Percentiles rank a stretch among this genome's conserved stretches.
Evolutionary conservation across 176 grass and related monocot species (phyloP).

Genomic region (Musa acuminata): DNA sequence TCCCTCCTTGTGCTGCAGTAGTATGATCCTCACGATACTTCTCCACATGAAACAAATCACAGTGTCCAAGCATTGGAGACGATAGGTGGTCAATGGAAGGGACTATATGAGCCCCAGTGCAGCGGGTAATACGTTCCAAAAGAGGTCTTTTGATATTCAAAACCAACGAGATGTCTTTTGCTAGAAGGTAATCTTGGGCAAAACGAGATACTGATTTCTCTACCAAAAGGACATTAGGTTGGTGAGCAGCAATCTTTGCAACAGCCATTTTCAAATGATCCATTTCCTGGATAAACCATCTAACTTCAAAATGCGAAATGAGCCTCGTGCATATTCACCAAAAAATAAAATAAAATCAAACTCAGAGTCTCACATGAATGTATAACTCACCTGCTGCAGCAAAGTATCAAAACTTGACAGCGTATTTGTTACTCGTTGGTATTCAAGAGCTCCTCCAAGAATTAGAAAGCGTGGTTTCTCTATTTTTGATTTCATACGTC

Average conservation of each 20-base stretch:
- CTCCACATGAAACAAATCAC: constrained; percentile 86
- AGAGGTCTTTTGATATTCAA: constrained; percentile 89
- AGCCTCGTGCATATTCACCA: constrained; percentile 3
- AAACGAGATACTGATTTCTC: constrained; percentile 86
- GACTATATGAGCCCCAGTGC: constrained; percentile 83
- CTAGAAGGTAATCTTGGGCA: constrained; percentile 80
- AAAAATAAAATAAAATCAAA: constrained; percentile 28
- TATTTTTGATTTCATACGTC: constrained; percentile 77
- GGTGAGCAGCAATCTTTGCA: constrained; percentile 84
- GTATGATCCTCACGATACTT: constrained; percentile 65
- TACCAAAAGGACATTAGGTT: constrained; percentile 79
- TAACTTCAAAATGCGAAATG: constrained; percentile 18
- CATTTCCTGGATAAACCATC: constrained; percentile 54
- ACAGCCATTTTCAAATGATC: constrained; percentile 99
- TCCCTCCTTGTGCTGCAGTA: constrained; percentile 28
- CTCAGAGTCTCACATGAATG: background rate
- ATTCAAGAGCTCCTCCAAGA: constrained; percentile 88
- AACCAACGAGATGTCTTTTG: constrained; percentile 87
- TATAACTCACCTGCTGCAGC: constrained; percentile 62
- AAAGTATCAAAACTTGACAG: constrained; percentile 96
- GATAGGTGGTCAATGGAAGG: constrained; percentile 76
- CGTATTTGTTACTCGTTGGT: constrained; percentile 77
- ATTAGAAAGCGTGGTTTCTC: constrained; percentile 79
- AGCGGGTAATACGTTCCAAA: constrained; percentile 69
- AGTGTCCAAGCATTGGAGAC: constrained; percentile 67